These are phyloP conservation scores for Galeopsis tetrahit DNA, from an alignment of 257 asterid species.

Conservation along the genomic window DNA sequence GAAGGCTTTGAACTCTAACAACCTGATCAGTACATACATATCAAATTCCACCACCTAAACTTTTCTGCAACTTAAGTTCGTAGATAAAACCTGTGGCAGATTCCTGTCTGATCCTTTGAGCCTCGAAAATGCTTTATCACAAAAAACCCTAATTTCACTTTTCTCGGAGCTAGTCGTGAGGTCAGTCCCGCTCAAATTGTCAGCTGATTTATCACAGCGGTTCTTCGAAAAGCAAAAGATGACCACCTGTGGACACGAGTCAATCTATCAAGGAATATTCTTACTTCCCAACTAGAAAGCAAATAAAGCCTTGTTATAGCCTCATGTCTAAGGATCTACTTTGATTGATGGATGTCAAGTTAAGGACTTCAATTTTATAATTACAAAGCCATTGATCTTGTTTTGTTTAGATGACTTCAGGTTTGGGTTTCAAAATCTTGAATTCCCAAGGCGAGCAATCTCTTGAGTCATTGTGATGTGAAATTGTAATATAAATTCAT, in stretches of 20 bases:
- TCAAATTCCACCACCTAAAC: constrained; percentile 35
- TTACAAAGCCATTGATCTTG: not conserved
- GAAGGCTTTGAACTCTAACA: constrained; percentile 93
- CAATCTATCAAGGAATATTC: constrained; percentile 29
- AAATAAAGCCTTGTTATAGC: constrained; percentile 23
- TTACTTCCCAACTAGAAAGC: constrained; percentile 26
- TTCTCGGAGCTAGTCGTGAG: constrained; percentile 93
- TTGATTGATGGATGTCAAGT: not conserved
- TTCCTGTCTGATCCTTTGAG: constrained; percentile 96
- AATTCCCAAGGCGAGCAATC: not conserved
- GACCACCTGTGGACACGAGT: constrained; percentile 66
- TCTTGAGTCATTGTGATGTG: not conserved
- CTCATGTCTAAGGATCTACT: constrained; percentile 6
- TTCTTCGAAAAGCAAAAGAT: constrained; percentile 96
- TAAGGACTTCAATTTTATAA: not conserved
- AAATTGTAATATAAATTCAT: not conserved
- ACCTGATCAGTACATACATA: constrained; percentile 55
- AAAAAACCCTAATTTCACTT: constrained; percentile 92
- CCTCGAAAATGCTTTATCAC: constrained; percentile 96
- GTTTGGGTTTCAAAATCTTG: constrained; percentile 15
- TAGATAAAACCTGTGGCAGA: constrained; percentile 85
- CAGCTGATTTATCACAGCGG: constrained; percentile 93
- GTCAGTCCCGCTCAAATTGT: constrained; percentile 84
- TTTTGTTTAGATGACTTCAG: constrained; percentile 4
- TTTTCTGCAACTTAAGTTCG: constrained; percentile 19